Percentiles rank a stretch among this genome's conserved stretches.
Conservation (phyloP, 768 basidiomycete species). For the Calocybe indica region DNA sequence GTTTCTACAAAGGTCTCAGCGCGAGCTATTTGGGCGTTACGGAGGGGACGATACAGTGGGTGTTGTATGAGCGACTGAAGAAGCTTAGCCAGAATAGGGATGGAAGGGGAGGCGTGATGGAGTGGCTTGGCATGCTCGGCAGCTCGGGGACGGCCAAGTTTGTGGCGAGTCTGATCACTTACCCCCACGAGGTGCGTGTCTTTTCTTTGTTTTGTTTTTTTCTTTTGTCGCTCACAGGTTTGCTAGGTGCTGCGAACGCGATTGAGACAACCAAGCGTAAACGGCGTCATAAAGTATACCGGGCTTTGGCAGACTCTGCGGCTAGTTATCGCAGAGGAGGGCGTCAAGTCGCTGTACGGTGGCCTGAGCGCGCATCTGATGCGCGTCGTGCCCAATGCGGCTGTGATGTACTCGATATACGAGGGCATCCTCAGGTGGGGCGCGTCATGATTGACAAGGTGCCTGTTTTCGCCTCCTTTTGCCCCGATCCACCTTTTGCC, state of each 20-base stretch:
- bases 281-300: slow-evolving; percentile 78
- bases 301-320: slow-evolving; percentile 81
- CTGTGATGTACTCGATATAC: slow-evolving; percentile 95
- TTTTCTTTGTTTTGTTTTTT: neutral
- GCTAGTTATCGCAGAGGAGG: slow-evolving; percentile 87
- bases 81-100: slow-evolving; percentile 48
- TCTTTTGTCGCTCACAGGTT: neutral
- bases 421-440: slow-evolving; percentile 74
- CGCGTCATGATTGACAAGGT: neutral
- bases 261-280: slow-evolving; percentile 78
- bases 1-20: slow-evolving; percentile 92
- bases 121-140: slow-evolving; percentile 80
- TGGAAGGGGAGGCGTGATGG: slow-evolving; percentile 47
- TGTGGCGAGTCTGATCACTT: slow-evolving; percentile 91
- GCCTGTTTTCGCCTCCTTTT: neutral
- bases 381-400: slow-evolving; percentile 95
- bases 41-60: slow-evolving; percentile 97
- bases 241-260: slow-evolving; percentile 84
- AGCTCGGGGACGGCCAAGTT: slow-evolving; percentile 93
- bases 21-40: slow-evolving; percentile 95
- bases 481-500: neutral
- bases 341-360: slow-evolving; percentile 78
- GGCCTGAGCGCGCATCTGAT: slow-evolving; percentile 93
- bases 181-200: slow-evolving; percentile 87
- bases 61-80: slow-evolving; percentile 91